Base-by-base conservation (phyloP, 2,329 filamentous ascomycete species). In the Xylariaceae sp. region DNA sequence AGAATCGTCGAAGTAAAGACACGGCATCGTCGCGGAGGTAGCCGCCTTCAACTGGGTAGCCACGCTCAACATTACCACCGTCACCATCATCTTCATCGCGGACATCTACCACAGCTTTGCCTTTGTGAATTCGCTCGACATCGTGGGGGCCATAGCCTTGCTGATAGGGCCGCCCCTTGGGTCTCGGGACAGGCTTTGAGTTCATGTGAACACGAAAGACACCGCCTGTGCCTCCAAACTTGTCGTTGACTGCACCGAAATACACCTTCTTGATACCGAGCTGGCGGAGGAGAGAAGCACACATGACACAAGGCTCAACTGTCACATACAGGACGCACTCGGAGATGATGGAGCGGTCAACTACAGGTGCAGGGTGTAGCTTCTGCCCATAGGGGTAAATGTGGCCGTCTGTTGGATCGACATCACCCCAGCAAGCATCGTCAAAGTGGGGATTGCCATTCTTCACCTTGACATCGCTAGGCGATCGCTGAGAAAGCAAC, bases 231-330 rank as follows among this genome's bases (percentile, higher is more conserved):
- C 95, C 94, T 7, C 94, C 94, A 73, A 99, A 99, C 52, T 95
- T 89, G 74, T 99, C 94, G 69, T 99, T 99, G 63, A 89, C 84
- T 54, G 92, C 96, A 5, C 94, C 95, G 70, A 94, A 99, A 71
- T 93, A 97, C 31, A 99, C 94, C 60, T 87, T 88, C 56, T 88
- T 83, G 70, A 99, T 91, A 13, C 85, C 83, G 59, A 95, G 87
- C 71, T 99, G 95, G 47, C 91, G 84, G 46, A 99, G 80, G 48
- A 95, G 84, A 6, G 91, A 95, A 12, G 94, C 94, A 68, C 94
- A 99, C 94, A 99, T 99, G 74, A 99, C 90, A 70, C 94, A 99
- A 5, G 94, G 94, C 73, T 99, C 95, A 48, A 99, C 93, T 0
- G 94, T 99, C 45, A 99, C 94, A 71, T 99, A 99, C 47, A 99